phyloP scores from a whole-genome alignment of 805 yeast genomes.

The Clavispora santaluciae region DNA sequence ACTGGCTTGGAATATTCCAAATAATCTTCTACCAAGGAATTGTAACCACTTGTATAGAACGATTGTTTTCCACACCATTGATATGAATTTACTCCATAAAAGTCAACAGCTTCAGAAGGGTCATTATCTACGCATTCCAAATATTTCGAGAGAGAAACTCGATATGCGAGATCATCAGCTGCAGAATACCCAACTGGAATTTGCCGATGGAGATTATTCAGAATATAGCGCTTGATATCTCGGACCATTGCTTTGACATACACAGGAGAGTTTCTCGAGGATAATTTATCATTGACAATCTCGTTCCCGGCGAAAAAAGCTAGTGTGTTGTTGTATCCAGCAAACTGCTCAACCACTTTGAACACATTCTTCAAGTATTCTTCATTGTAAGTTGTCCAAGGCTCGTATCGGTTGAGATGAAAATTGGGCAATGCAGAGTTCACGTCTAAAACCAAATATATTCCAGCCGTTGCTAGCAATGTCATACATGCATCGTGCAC shows the following conservation, averaged over 20 bases:
- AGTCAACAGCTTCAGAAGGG: constrained; percentile 59
- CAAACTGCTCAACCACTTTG: constrained; percentile 73
- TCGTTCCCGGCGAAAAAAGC: constrained; percentile 94
- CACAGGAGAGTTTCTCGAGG: constrained; percentile 64
- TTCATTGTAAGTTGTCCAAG: constrained; percentile 81
- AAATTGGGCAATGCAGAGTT: constrained; percentile 79
- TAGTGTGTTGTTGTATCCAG: constrained; percentile 80
- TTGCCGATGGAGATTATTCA: constrained; percentile 50
- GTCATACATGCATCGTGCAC: constrained; percentile 92
- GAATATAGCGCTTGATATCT: constrained; percentile 74
- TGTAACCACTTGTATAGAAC: constrained; percentile 66
- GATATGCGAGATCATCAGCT: constrained; percentile 80
- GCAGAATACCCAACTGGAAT: constrained; percentile 96
- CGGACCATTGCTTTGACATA: constrained; percentile 75
- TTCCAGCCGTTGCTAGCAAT: constrained; percentile 83
- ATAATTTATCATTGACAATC: constrained; percentile 71
- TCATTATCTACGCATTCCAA: constrained; percentile 65
- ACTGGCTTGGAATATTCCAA: constrained; percentile 66
- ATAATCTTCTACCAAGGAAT: constrained; percentile 66
- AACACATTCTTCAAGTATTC: constrained; percentile 72
- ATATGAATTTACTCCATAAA: constrained; percentile 76
- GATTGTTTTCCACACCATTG: constrained; percentile 90
- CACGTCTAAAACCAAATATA: constrained; percentile 86
- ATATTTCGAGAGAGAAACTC: constrained; percentile 73
- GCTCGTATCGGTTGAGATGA: constrained; percentile 85